These are phyloP conservation scores for Trametes versicolor DNA, from an alignment of 1,284 basidiomycete genomes.

Conservation along the genomic window DNA sequence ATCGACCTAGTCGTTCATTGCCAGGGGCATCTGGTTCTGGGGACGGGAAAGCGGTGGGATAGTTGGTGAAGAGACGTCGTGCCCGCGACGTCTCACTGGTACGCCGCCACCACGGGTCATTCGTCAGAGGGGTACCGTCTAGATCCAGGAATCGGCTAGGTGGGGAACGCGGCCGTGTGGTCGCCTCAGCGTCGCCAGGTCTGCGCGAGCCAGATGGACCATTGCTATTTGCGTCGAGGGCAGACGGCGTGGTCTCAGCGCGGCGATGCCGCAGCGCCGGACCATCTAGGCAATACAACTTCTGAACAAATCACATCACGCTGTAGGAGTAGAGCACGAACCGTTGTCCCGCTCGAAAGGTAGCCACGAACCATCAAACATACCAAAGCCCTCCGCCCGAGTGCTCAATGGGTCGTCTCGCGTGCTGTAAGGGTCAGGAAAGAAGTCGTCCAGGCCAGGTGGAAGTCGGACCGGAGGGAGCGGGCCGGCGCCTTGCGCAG, in stretches of 20 bases:
- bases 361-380: not conserved
- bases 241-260: not conserved
- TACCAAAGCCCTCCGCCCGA: too few relatives aligned
- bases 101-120: not conserved
- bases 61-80: not conserved
- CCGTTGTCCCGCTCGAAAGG: not conserved
- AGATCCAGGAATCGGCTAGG: not conserved
- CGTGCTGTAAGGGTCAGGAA: too few relatives aligned
- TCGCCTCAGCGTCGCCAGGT: not conserved
- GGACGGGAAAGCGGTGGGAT: not conserved
- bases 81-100: not conserved
- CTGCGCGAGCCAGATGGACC: not conserved
- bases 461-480: not conserved
- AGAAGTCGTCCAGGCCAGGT: not conserved
- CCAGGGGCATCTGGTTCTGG: not conserved
- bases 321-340: not conserved
- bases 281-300: not conserved
- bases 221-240: not conserved
- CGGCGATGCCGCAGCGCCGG: not conserved
- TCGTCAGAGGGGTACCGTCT: not conserved
- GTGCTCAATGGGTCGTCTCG: too few relatives aligned
- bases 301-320: not conserved
- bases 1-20: not conserved
- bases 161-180: not conserved
- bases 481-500: constrained; percentile 12